Evolutionary conservation across 768 basidiomycete genomes (phyloP).

Genomic region (Lactarius pseudohatsudake): DNA sequence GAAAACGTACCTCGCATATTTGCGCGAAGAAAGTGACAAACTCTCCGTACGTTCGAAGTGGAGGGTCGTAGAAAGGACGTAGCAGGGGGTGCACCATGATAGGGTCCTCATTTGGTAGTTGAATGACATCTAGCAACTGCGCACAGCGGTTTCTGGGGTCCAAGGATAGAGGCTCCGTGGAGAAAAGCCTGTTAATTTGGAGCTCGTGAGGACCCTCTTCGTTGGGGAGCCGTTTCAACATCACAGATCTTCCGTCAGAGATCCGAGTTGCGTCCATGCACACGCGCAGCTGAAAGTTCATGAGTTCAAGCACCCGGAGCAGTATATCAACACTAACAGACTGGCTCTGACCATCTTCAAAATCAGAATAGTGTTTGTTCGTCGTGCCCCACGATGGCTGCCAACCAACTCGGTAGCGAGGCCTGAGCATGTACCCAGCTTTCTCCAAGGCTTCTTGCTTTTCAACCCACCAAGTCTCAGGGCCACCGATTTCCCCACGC

Average conservation of each 20-base stretch:
- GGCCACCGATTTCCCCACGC: no score
- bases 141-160: constrained; percentile 35
- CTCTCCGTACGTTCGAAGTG: constrained; percentile 39
- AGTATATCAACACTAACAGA: no score
- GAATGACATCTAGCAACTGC: constrained; percentile 31
- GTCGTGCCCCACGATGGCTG: no score
- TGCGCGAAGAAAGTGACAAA: constrained; percentile 37
- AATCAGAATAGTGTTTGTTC: no score
- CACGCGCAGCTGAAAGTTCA: neutral
- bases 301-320: neutral
- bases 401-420: no score
- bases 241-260: constrained; percentile 13
- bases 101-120: constrained; percentile 26
- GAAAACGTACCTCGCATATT: constrained; percentile 36
- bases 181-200: constrained; percentile 13
- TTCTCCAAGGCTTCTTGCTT: no score
- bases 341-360: no score
- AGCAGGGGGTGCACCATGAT: constrained; percentile 39
- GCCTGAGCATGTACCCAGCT: no score
- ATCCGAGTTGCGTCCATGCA: constrained; percentile 25
- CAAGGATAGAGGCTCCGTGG: constrained; percentile 24
- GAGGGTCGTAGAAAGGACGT: constrained; percentile 32
- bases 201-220: constrained; percentile 21
- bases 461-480: no score
- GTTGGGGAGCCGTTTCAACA: constrained; percentile 6